A percentile compares a stretch with the other conserved stretches of the same genome.
Conservation (phyloP, 371 early-diverging fungal genomes). For the Mortierella sp. region DNA sequence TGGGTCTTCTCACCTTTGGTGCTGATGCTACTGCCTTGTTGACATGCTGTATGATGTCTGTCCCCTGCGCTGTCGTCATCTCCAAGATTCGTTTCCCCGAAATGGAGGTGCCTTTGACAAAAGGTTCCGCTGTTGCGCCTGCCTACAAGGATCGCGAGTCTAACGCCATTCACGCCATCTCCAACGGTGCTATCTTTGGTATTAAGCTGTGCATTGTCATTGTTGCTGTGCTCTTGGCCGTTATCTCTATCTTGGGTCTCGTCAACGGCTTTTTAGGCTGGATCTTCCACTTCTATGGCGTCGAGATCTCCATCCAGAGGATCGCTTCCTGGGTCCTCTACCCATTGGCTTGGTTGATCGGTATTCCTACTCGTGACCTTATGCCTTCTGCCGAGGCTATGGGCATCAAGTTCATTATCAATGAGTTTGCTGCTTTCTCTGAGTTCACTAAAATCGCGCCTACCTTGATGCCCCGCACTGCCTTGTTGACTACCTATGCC, state of each 20-base stretch:
- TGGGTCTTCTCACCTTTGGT: constrained; percentile 79
- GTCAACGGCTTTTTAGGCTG: constrained; percentile 81
- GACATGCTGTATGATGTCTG: constrained; percentile 94
- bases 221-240: constrained; percentile 80
- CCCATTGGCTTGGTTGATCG: constrained; percentile 88
- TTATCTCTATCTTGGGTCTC: constrained; percentile 78
- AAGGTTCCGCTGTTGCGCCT: constrained; percentile 72
- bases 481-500: constrained; percentile 78
- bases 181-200: constrained; percentile 90
- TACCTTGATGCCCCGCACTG: constrained; percentile 61
- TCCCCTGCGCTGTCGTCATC: constrained; percentile 88
- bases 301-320: constrained; percentile 75
- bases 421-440: constrained; percentile 92
- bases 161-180: constrained; percentile 88
- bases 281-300: constrained; percentile 80
- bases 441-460: constrained; percentile 57
- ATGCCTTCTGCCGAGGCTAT: constrained; percentile 79
- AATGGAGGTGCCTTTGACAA: constrained; percentile 81
- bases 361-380: constrained; percentile 74
- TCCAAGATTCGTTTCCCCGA: constrained; percentile 92
- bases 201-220: constrained; percentile 83
- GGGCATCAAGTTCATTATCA: constrained; percentile 90
- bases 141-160: constrained; percentile 73
- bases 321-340: constrained; percentile 84
- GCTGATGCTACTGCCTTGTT: constrained; percentile 75